These are phyloP conservation scores for Neostapfia colusana DNA, from an alignment of 176 grass and related monocot genomes.

Conservation along the genomic window DNA sequence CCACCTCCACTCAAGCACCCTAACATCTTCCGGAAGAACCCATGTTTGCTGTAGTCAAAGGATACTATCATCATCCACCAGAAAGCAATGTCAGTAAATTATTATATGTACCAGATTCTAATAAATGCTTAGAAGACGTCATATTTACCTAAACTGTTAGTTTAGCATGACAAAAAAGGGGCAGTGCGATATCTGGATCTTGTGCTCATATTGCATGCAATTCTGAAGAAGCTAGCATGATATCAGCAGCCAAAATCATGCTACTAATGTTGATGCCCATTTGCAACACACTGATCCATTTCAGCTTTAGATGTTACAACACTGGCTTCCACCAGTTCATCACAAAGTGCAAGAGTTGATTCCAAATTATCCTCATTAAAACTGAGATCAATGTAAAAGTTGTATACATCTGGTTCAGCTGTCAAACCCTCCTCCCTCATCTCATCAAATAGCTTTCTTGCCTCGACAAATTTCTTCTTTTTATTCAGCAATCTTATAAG, in stretches of 20 bases:
- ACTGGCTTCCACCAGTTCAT: slow-evolving; percentile 65
- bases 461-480: slow-evolving; percentile 83
- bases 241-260: slow-evolving; percentile 28
- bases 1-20: background rate
- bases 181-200: background rate
- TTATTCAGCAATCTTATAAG: slow-evolving; percentile 78
- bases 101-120: background rate
- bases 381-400: slow-evolving; percentile 74
- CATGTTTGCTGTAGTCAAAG: slow-evolving; percentile 9
- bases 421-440: slow-evolving; percentile 70
- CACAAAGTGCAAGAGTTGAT: slow-evolving; percentile 65
- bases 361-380: slow-evolving; percentile 66
- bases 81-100: slow-evolving; percentile 24
- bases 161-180: slow-evolving; percentile 22
- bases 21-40: background rate
- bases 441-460: slow-evolving; percentile 73
- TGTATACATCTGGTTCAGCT: slow-evolving; percentile 63
- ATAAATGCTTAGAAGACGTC: slow-evolving; percentile 22
- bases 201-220: slow-evolving; percentile 8
- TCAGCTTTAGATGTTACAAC: slow-evolving; percentile 37
- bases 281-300: slow-evolving; percentile 24
- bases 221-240: slow-evolving; percentile 33
- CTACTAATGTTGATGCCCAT: slow-evolving; percentile 20
- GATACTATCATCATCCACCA: slow-evolving; percentile 18
- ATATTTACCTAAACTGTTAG: slow-evolving; percentile 36